Base-by-base conservation (phyloP, 495 filamentous ascomycete species). In the Penicillium angulare region DNA sequence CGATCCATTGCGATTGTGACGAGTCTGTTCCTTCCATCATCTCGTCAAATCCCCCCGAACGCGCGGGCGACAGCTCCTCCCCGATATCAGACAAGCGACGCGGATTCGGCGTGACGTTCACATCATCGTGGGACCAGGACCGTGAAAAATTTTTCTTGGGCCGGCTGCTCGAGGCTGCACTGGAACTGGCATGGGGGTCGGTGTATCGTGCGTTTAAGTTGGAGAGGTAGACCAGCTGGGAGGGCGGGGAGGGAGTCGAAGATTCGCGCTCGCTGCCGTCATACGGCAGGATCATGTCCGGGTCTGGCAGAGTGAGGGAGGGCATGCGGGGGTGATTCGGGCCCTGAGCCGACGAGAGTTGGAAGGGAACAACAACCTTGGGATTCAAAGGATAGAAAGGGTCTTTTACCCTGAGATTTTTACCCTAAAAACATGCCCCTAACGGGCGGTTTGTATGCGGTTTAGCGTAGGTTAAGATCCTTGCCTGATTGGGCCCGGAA, bases 261-360 rank as follows among this genome's bases (percentile, higher is more conserved):
- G 78, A 78, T 62, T 84, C 79, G 67, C 74, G 69, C 59, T 84
- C 79, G 61, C 80, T 79, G 27, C 63, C 61, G 34, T 73, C 70
- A 43, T 79, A 76, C 31, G 91, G 91, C 32, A 96, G 76, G 52
- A 96, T 95, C 89, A 96, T 91, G 66, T 93, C 90, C 29, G 90
- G 89, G 67, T 95, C 90, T n/a, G 89, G 91, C 50, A 96, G 72
- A 7, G 91, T 93, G 36, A 91, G 91, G 41, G 89, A 95, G 22
- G 84, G 79, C 43, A 76, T 68, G 46, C 41, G 47, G 24, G 53
- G 41, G 32, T 38, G 50, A 29, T 27, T 43, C 2, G 15, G 39
- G 49, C 49, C 57, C 55, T 24, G 43, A 49, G 49, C 54, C 50
- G 40, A 21, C 42, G 9, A 36, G 22, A 39, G 7, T 10, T 40